Conservation (phyloP, 805 yeast genomes). For the Metschnikowia kunwiensis region DNA sequence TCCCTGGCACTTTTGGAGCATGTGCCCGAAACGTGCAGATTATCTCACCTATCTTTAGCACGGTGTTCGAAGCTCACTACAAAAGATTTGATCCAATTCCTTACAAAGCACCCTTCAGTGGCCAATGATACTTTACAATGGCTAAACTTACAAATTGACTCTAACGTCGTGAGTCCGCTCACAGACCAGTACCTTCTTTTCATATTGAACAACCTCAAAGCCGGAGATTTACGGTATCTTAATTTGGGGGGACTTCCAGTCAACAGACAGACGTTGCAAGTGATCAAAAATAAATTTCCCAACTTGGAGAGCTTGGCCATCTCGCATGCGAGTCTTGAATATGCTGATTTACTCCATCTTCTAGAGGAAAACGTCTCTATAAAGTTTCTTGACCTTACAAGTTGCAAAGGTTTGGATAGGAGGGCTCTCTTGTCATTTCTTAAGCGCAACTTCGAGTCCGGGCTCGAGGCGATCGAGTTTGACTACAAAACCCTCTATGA, state of each 20-base stretch:
- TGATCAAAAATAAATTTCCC: constrained; percentile 40
- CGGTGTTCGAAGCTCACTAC: constrained; percentile 62
- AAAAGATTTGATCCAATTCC: constrained; percentile 64
- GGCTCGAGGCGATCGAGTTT: constrained; percentile 61
- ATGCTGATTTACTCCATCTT: constrained; percentile 37
- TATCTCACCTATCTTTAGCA: constrained; percentile 69
- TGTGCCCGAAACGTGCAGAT: constrained; percentile 53
- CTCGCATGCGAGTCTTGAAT: constrained; percentile 36
- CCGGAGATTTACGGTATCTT: constrained; percentile 46
- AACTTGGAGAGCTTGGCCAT: constrained; percentile 42
- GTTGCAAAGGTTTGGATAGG: constrained; percentile 55
- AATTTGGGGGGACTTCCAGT: constrained; percentile 68
- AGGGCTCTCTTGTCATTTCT: constrained; percentile 46
- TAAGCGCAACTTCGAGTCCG: constrained; percentile 25
- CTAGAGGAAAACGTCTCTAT: constrained; percentile 34
- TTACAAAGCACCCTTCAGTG: constrained; percentile 69
- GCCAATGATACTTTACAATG: constrained; percentile 50
- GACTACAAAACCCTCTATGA: constrained; percentile 55
- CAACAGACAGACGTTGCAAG: constrained; percentile 33
- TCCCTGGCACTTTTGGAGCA: constrained; percentile 52
- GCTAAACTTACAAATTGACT: constrained; percentile 64
- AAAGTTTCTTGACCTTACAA: constrained; percentile 63
- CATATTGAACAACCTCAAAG: constrained; percentile 43
- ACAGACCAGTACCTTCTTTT: constrained; percentile 47
- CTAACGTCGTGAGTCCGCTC: constrained; percentile 60